These are phyloP conservation scores for Cornus controversa DNA, from an alignment of 148 eudicot genomes.

Conservation along the genomic window DNA sequence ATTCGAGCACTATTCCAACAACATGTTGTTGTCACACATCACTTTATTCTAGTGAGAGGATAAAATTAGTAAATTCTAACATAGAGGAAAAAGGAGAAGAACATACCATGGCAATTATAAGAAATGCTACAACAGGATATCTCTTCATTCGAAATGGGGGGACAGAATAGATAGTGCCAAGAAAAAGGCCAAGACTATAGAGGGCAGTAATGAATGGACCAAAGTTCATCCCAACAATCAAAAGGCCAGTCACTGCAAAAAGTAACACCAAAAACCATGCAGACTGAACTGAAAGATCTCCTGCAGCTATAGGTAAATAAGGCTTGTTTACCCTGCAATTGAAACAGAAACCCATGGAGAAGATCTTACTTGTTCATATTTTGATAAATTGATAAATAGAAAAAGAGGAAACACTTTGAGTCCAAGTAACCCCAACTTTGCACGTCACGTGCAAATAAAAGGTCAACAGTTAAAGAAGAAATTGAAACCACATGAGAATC, in stretches of 20 bases:
- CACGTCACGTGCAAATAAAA: neutral
- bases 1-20: neutral
- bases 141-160: conserved; percentile 97
- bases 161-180: conserved; percentile 97
- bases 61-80: too few species aligned
- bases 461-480: neutral
- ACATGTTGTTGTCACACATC: too few species aligned
- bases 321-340: conserved; percentile 93
- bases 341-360: neutral
- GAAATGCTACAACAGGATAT: conserved; percentile 90
- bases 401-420: neutral
- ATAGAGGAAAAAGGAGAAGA: conserved; percentile 10
- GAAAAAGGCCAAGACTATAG: conserved; percentile 84
- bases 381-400: neutral
- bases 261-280: conserved; percentile 85
- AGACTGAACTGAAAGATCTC: conserved; percentile 91
- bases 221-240: conserved; percentile 71
- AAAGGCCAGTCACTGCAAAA: conserved; percentile 76
- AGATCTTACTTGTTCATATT: neutral
- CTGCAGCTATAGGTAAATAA: conserved; percentile 95
- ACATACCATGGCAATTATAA: conserved; percentile 87
- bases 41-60: too few species aligned
- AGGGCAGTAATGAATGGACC: conserved; percentile 89
- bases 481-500: neutral
- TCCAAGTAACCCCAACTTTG: neutral